These are phyloP conservation scores for Coffea canephora DNA, from an alignment of 257 asterid genomes.

Conservation along the genomic window DNA sequence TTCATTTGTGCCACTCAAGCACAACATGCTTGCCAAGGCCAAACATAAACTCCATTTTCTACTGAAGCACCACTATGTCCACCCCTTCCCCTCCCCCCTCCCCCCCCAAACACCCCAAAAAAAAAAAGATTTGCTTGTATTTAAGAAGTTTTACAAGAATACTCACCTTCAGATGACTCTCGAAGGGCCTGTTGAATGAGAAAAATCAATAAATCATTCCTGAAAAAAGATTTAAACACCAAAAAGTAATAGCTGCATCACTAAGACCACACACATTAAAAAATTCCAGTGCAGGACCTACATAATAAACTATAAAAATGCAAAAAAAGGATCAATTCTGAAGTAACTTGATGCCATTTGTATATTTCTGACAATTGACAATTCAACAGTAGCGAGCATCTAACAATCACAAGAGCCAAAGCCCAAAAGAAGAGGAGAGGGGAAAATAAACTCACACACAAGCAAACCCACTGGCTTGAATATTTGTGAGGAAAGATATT, in stretches of 20 bases:
- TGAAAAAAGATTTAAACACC: conserved; percentile 1
- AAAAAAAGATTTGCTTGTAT: not conserved
- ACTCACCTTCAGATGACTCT: conserved; percentile 64
- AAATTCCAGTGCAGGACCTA: not conserved
- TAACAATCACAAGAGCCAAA: not conserved
- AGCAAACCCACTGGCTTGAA: not conserved
- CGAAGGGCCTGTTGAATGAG: conserved; percentile 60
- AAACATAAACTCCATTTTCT: not conserved
- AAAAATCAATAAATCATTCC: conserved; percentile 21
- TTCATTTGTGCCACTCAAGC: not conserved
- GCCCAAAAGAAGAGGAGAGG: not conserved
- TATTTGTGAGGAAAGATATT: not conserved
- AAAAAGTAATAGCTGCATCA: not conserved
- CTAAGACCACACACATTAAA: not conserved
- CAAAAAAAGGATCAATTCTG: not conserved
- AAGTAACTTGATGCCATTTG: not conserved
- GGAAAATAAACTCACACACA: not conserved
- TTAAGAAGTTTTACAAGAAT: not conserved
- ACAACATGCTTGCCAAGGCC: not conserved
- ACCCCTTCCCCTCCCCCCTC: not conserved
- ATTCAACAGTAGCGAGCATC: not conserved
- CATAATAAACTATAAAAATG: not conserved
- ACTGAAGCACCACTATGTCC: not conserved
- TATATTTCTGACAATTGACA: not conserved
- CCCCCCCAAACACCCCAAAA: no score